phyloP scores from a whole-genome alignment of 2,329 filamentous ascomycete genomes.

The Fusarium sp. region DNA sequence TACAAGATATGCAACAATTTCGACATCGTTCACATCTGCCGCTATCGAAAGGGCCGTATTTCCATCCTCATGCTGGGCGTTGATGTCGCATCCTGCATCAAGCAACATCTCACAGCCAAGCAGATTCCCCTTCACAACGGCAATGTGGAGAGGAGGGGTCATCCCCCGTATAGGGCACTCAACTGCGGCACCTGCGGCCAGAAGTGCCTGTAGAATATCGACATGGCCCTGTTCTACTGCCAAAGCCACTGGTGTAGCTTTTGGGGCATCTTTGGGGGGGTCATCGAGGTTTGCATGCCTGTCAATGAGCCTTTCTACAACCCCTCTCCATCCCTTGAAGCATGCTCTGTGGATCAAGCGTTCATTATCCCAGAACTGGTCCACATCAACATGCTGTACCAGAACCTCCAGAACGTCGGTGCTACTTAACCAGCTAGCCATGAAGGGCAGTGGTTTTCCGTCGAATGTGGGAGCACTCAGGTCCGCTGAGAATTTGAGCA shows the following conservation, averaged over 20 bases:
- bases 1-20: constrained; percentile 23
- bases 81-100: constrained; percentile 24
- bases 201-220: constrained; percentile 12
- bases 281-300: constrained; percentile 25
- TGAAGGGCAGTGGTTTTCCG: constrained; percentile 22
- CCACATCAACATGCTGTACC: constrained; percentile 23
- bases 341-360: constrained; percentile 30
- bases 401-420: constrained; percentile 22
- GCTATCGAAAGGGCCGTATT: constrained; percentile 25
- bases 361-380: constrained; percentile 16
- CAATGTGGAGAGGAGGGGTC: constrained; percentile 22
- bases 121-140: constrained; percentile 10
- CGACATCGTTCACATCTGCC: constrained; percentile 1
- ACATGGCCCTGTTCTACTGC: constrained; percentile 15
- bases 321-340: constrained; percentile 17
- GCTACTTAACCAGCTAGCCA: constrained; percentile 16
- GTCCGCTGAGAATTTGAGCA: constrained; percentile 22
- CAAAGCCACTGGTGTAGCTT: constrained; percentile 29
- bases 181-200: constrained; percentile 21
- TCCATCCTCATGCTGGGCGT: constrained; percentile 3
- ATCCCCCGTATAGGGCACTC: constrained; percentile 14
- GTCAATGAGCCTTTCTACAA: constrained; percentile 30
- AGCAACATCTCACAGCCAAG: constrained; percentile 19
- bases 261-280: constrained; percentile 14
- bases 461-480: constrained; percentile 10